phyloP scores from a whole-genome alignment of 768 basidiomycete genomes.

The Auricularia heimuer region DNA sequence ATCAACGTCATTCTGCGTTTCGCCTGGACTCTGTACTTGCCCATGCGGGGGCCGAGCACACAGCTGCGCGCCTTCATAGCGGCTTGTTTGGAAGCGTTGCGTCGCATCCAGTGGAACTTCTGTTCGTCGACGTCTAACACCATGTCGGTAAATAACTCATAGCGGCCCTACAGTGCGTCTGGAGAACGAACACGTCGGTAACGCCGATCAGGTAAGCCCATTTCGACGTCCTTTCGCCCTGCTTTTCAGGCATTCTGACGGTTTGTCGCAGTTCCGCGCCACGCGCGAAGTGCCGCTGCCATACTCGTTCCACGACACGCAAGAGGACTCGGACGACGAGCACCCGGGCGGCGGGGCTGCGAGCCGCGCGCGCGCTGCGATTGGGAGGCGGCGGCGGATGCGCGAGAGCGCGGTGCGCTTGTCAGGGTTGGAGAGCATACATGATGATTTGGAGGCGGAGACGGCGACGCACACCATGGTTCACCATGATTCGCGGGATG shows the following conservation, averaged over 20 bases:
- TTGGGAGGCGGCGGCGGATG: neutral
- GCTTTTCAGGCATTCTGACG: neutral
- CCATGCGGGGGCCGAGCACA: conserved; percentile 35
- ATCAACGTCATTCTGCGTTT: conserved; percentile 70
- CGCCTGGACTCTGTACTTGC: conserved; percentile 73
- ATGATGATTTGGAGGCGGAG: neutral
- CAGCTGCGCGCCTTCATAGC: conserved; percentile 56
- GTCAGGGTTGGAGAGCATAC: neutral
- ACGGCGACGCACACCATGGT: too few species aligned
- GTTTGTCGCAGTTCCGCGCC: conserved; percentile 47
- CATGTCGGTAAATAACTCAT: neutral
- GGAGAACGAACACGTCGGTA: conserved; percentile 89
- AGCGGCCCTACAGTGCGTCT: conserved; percentile 45
- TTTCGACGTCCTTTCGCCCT: neutral
- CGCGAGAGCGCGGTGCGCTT: neutral
- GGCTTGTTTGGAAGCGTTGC: conserved; percentile 62
- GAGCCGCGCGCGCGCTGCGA: neutral
- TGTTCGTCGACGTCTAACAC: conserved; percentile 36
- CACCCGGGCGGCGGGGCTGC: neutral
- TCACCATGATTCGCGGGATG: too few species aligned
- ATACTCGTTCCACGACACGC: conserved; percentile 44
- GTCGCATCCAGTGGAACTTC: conserved; percentile 89
- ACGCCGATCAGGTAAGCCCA: conserved; percentile 55
- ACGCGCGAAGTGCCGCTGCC: conserved; percentile 80
- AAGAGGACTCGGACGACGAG: conserved; percentile 31